Percentiles rank a stretch among this genome's conserved stretches.
phyloP scores from a whole-genome alignment of 2,329 filamentous ascomycete genomes.

The Aspergillus awamori region DNA sequence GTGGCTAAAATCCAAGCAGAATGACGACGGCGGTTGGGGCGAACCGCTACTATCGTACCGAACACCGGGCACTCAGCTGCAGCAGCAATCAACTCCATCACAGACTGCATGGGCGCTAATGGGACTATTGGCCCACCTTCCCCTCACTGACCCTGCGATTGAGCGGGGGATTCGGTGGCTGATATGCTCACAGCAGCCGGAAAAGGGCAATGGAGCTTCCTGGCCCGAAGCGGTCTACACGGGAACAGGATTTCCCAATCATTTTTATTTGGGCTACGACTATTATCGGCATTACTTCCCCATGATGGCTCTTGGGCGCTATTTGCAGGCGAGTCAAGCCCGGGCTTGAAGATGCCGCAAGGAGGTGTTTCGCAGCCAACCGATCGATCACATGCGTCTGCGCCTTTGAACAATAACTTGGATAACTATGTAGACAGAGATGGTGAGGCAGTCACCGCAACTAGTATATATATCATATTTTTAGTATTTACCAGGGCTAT shows the following conservation, averaged over 20 bases:
- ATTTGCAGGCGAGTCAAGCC: constrained; percentile 5
- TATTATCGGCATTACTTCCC: constrained; percentile 33
- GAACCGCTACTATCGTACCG: constrained; percentile 30
- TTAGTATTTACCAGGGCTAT: too few species aligned
- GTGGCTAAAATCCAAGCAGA: constrained; percentile 33
- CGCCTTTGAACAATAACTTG: too few species aligned
- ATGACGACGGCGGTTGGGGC: constrained; percentile 39
- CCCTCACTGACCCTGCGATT: constrained; percentile 15
- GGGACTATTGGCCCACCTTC: constrained; percentile 26
- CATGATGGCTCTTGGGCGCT: constrained; percentile 31
- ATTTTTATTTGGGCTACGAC: constrained; percentile 27
- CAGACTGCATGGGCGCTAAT: constrained; percentile 41
- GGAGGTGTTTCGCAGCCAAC: too few species aligned
- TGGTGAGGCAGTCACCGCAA: too few species aligned
- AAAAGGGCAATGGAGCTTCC: constrained; percentile 6
- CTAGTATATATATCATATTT: too few species aligned
- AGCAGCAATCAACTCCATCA: constrained; percentile 30
- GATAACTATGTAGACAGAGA: too few species aligned
- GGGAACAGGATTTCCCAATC: constrained; percentile 28
- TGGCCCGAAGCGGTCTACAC: constrained; percentile 26
- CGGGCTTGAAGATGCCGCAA: background rate
- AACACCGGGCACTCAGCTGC: constrained; percentile 13
- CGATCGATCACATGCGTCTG: too few species aligned
- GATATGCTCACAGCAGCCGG: constrained; percentile 8
- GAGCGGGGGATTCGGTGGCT: constrained; percentile 23